Evolutionary conservation across 2,329 filamentous ascomycete genomes (phyloP).

Genomic region (Achaetomium macrosporum): DNA sequence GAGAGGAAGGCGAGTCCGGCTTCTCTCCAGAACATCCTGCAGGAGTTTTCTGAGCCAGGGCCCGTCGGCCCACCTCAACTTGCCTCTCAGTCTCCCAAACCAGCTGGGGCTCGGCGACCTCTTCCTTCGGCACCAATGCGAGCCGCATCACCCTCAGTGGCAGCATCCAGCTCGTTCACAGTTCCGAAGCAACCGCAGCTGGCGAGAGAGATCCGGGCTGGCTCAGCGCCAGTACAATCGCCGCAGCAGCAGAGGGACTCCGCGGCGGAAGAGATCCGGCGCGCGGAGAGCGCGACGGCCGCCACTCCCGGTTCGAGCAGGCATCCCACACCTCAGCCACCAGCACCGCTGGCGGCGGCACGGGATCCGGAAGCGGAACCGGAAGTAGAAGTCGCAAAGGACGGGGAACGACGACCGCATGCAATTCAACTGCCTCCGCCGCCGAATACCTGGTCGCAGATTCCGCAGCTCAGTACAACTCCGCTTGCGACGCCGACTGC

Average conservation of each 20-base stretch:
- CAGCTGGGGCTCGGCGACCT: neutral
- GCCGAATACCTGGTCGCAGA: neutral
- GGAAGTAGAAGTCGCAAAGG: neutral
- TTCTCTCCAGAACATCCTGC: conserved; percentile 20
- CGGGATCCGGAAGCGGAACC: neutral
- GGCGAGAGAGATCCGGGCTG: conserved; percentile 2
- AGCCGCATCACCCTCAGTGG: neutral
- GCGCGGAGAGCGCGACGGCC: neutral
- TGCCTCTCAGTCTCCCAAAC: conserved; percentile 3
- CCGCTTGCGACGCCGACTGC: conserved; percentile 9
- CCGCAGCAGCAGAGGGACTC: neutral
- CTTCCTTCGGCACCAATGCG: conserved; percentile 4
- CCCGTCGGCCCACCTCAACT: neutral
- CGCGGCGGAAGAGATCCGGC: conserved; percentile 1
- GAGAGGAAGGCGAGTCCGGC: conserved; percentile 17
- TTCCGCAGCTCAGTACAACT: neutral
- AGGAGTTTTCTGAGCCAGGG: neutral
- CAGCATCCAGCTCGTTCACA: neutral
- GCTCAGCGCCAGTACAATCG: conserved; percentile 5
- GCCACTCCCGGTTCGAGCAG: neutral
- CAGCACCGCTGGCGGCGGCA: neutral
- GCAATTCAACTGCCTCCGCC: neutral
- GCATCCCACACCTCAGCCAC: neutral
- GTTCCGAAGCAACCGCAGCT: neutral
- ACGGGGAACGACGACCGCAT: neutral